These are phyloP conservation scores for Phaffia australis DNA, from an alignment of 768 basidiomycete genomes.

Conservation along the genomic window DNA sequence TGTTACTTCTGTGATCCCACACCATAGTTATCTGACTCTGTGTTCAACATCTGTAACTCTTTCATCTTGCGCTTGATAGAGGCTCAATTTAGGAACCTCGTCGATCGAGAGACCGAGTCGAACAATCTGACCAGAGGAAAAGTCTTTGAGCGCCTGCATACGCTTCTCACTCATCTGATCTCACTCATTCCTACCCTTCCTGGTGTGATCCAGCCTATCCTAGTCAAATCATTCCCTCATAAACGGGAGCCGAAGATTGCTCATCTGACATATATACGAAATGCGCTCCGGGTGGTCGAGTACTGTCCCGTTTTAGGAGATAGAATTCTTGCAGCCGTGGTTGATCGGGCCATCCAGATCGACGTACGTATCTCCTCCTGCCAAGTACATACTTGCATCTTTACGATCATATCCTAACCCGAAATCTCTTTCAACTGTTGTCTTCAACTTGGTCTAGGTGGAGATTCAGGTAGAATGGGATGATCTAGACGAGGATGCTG, in stretches of 20 bases:
- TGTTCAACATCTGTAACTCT: not conserved
- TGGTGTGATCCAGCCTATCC: constrained; percentile 70
- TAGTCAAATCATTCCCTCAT: constrained; percentile 79
- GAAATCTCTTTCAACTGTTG: not conserved
- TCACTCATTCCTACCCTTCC: constrained; percentile 84
- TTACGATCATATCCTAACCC: not conserved
- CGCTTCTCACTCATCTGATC: constrained; percentile 73
- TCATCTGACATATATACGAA: constrained; percentile 83
- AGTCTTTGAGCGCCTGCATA: constrained; percentile 77
- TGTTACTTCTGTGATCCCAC: not conserved
- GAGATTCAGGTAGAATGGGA: constrained; percentile 45
- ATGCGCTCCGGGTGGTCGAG: constrained; percentile 64
- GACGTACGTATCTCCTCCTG: constrained; percentile 53
- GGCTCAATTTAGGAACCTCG: constrained; percentile 15
- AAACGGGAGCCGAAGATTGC: constrained; percentile 71
- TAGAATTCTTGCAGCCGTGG: constrained; percentile 68
- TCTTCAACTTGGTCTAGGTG: constrained; percentile 48
- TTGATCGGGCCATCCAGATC: constrained; percentile 90
- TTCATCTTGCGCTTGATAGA: not conserved
- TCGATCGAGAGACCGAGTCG: constrained; percentile 26
- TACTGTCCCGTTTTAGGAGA: constrained; percentile 81
- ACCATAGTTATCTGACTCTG: not conserved
- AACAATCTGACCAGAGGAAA: constrained; percentile 65
- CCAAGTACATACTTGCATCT: not conserved
- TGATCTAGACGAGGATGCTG: not conserved